Conservation (phyloP, 768 basidiomycete genomes). For the Collybia sp. region DNA sequence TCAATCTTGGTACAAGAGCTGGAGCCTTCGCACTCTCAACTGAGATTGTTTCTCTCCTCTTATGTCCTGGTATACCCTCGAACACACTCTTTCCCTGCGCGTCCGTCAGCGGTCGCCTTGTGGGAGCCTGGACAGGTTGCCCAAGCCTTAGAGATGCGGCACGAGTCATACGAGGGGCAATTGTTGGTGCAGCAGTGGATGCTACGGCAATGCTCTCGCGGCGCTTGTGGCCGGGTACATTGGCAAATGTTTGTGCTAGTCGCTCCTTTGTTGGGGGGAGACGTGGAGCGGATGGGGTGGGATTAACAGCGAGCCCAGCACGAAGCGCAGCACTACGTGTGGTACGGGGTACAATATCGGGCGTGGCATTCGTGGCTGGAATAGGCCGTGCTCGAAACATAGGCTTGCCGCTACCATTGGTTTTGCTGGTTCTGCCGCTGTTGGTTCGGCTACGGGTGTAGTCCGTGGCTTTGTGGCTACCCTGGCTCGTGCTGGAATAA, state of each 20-base stretch:
- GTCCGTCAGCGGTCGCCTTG: constrained; percentile 28
- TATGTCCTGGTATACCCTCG: constrained; percentile 82
- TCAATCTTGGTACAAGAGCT: constrained; percentile 62
- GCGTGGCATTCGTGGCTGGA: constrained; percentile 54
- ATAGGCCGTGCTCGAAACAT: constrained; percentile 65
- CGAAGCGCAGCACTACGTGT: constrained; percentile 74
- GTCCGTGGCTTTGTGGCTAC: too few species aligned
- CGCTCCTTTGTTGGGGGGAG: constrained; percentile 57
- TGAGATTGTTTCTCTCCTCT: constrained; percentile 68
- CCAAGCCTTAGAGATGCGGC: constrained; percentile 71
- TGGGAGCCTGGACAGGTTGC: constrained; percentile 32
- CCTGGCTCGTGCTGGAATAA: constrained; percentile 29
- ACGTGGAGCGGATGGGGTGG: constrained; percentile 38
- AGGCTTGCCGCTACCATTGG: constrained; percentile 41
- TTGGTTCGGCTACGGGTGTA: too few species aligned
- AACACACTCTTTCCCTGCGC: constrained; percentile 47
- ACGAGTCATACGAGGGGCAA: constrained; percentile 72
- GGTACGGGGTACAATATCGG: constrained; percentile 73
- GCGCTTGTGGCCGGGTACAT: constrained; percentile 83
- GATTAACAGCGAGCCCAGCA: constrained; percentile 49
- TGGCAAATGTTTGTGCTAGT: constrained; percentile 59
- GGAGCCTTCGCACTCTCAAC: constrained; percentile 69
- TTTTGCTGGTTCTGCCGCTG: constrained; percentile 34
- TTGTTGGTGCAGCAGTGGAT: constrained; percentile 65
- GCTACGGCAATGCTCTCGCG: constrained; percentile 63